Evolutionary conservation across 2,329 filamentous ascomycete genomes (phyloP).

Genomic region (Sporothrix mexicana): DNA sequence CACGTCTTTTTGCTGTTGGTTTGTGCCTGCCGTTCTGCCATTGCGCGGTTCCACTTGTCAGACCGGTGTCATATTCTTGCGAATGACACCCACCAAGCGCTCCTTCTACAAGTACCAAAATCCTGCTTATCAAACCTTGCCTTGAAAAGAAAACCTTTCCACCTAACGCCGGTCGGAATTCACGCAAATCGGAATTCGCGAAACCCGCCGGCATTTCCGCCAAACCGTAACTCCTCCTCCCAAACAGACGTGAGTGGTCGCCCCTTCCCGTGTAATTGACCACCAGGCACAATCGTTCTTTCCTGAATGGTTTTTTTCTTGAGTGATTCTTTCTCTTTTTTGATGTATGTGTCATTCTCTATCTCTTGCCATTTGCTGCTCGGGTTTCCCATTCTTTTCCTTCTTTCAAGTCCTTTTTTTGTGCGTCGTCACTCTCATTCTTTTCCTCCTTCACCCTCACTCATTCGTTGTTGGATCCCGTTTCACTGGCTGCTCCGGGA

Average conservation of each 20-base stretch:
- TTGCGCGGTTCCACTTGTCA: not conserved
- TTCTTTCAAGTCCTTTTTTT: not conserved
- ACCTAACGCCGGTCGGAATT: slow-evolving; percentile 11
- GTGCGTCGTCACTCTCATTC: not conserved
- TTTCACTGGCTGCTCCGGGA: not conserved
- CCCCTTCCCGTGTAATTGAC: slow-evolving; percentile 21
- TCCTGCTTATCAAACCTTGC: slow-evolving; percentile 13
- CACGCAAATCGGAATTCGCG: not conserved
- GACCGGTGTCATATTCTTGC: slow-evolving; percentile 15
- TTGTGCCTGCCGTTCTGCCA: not conserved
- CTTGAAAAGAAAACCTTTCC: not conserved
- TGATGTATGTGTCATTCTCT: not conserved
- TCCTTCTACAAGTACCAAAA: not conserved
- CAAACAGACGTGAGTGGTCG: not conserved
- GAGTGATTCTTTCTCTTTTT: not conserved
- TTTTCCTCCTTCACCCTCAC: not conserved
- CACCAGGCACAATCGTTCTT: not conserved
- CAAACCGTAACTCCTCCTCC: slow-evolving; percentile 10
- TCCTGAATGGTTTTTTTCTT: slow-evolving; percentile 22
- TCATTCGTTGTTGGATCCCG: slow-evolving; percentile 7
- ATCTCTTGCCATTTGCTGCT: not conserved
- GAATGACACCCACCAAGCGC: not conserved
- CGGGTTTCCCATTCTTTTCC: not conserved
- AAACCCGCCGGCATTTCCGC: slow-evolving; percentile 20
- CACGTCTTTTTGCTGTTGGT: not conserved